These are phyloP conservation scores for Fusarium penzigii DNA, from an alignment of 2,329 filamentous ascomycete genomes.

Conservation along the genomic window DNA sequence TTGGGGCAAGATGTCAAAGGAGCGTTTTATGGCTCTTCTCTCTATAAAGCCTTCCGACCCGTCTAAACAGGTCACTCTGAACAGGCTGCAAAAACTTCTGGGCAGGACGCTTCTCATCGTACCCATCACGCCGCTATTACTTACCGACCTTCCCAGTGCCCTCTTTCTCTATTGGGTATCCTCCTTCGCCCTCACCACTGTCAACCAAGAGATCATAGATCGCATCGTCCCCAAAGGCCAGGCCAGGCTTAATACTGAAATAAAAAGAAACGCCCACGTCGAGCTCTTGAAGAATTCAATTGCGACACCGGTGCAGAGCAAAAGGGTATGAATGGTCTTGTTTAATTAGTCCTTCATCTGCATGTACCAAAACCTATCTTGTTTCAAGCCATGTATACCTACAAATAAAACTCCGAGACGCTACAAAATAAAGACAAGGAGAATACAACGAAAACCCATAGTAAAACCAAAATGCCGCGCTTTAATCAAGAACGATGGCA, in stretches of 20 bases:
- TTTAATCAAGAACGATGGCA: slow-evolving; percentile 75
- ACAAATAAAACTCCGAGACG: slow-evolving; percentile 27
- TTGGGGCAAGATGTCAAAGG: slow-evolving; percentile 32
- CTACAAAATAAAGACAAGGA: slow-evolving; percentile 14
- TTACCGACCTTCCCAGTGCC: slow-evolving; percentile 40
- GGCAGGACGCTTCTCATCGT: slow-evolving; percentile 35
- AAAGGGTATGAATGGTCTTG: neutral
- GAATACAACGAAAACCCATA: slow-evolving; percentile 10
- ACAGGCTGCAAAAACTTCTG: slow-evolving; percentile 28
- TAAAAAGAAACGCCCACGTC: neutral
- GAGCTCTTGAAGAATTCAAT: too few relatives aligned
- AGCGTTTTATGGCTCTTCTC: slow-evolving; percentile 31
- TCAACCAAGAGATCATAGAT: slow-evolving; percentile 35
- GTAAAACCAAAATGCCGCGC: slow-evolving; percentile 13
- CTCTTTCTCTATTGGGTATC: slow-evolving; percentile 44
- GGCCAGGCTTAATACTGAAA: slow-evolving; percentile 14
- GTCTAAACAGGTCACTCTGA: slow-evolving; percentile 16
- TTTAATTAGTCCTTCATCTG: slow-evolving; percentile 20
- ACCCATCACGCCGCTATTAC: slow-evolving; percentile 36
- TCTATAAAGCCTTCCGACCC: slow-evolving; percentile 12
- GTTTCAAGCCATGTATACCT: slow-evolving; percentile 22
- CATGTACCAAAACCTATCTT: slow-evolving; percentile 24
- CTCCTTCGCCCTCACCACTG: slow-evolving; percentile 36
- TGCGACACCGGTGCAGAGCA: too few relatives aligned
- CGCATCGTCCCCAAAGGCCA: slow-evolving; percentile 20